Percentiles rank a stretch among this genome's conserved stretches.
phyloP scores from a whole-genome alignment of 177 flowering plant genomes.

The Vitis hybrid region DNA sequence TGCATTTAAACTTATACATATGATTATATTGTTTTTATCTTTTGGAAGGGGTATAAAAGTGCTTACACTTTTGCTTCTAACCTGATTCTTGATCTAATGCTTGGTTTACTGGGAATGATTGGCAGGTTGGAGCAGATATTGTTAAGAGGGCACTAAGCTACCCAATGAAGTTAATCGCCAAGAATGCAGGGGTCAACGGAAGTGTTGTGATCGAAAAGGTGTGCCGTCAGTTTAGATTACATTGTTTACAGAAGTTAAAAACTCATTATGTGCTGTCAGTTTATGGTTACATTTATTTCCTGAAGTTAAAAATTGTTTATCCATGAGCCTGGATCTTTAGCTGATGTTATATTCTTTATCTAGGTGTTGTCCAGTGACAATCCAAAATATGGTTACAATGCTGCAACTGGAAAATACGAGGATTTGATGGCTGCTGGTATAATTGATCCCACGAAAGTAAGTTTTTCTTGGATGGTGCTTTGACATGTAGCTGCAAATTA shows the following conservation, averaged over 20 bases:
- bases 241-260: too few species aligned
- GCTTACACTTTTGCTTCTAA: neutral
- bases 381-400: constrained; percentile 76
- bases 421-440: constrained; percentile 93
- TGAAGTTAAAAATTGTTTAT: neutral
- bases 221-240: neutral
- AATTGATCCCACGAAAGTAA: constrained; percentile 91
- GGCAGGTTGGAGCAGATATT: constrained; percentile 94
- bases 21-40: neutral
- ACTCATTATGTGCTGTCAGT: too few species aligned
- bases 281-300: too few species aligned
- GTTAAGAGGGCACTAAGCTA: constrained; percentile 86
- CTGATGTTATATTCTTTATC: neutral
- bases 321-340: too few species aligned
- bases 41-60: too few species aligned
- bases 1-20: neutral
- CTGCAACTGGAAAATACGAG: constrained; percentile 88
- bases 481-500: too few species aligned
- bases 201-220: constrained; percentile 98
- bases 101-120: neutral
- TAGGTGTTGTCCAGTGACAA: constrained; percentile 82
- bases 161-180: constrained; percentile 89
- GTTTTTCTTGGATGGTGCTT: neutral
- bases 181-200: constrained; percentile 98
- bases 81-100: neutral